phyloP scores from a whole-genome alignment of 495 filamentous ascomycete genomes.

The Halenospora varia region DNA sequence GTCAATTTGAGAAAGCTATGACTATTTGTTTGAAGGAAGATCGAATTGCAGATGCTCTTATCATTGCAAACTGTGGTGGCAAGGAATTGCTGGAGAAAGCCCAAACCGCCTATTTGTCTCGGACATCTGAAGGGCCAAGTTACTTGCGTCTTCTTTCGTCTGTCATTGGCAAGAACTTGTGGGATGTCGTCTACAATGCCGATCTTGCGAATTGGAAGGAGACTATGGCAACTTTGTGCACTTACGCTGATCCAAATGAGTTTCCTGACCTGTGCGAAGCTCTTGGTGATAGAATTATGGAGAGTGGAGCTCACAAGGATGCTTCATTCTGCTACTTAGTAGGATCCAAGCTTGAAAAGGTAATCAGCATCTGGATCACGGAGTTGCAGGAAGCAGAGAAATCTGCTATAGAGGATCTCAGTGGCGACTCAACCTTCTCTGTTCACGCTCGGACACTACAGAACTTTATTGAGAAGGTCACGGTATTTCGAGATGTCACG shows the following conservation, averaged over 20 bases:
- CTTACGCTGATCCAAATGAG: conserved; percentile 83
- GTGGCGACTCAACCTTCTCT: conserved; percentile 78
- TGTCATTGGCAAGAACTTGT: conserved; percentile 92
- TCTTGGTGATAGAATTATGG: conserved; percentile 85
- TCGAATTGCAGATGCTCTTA: conserved; percentile 92
- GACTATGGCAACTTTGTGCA: conserved; percentile 91
- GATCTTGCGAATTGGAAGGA: conserved; percentile 94
- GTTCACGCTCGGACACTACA: conserved; percentile 87
- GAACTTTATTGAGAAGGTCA: conserved; percentile 96
- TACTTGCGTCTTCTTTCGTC: conserved; percentile 90
- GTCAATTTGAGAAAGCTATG: conserved; percentile 86
- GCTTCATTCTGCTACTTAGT: conserved; percentile 94
- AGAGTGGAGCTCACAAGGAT: conserved; percentile 72
- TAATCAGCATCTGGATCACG: conserved; percentile 86
- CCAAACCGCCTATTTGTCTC: conserved; percentile 84
- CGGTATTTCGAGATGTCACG: conserved; percentile 90
- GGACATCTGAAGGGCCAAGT: conserved; percentile 77
- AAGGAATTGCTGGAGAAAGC: conserved; percentile 92
- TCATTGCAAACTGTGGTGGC: conserved; percentile 95
- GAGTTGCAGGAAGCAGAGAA: conserved; percentile 82
- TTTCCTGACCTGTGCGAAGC: conserved; percentile 97
- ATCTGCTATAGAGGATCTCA: conserved; percentile 59
- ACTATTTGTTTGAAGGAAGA: conserved; percentile 84
- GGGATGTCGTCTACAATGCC: conserved; percentile 97
- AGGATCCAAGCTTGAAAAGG: conserved; percentile 95